phyloP scores from a whole-genome alignment of 768 basidiomycete species.

The Boletus vinaceobasis region DNA sequence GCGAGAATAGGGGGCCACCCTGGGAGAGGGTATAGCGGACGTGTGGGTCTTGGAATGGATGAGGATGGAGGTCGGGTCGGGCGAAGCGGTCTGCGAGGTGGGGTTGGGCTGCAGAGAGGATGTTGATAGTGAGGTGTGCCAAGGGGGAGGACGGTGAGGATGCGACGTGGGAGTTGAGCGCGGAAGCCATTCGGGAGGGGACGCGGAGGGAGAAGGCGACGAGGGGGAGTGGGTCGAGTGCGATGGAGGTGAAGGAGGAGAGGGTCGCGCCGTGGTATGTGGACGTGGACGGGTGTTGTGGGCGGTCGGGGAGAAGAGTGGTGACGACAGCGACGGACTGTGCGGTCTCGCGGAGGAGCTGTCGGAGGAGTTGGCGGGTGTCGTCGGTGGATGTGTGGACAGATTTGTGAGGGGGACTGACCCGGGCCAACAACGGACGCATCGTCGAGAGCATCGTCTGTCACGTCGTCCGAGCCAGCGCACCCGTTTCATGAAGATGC shows the following conservation, averaged over 20 bases:
- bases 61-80: conserved; percentile 61
- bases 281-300: not conserved
- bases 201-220: conserved; percentile 87
- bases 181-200: conserved; percentile 81
- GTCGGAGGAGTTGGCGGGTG: conserved; percentile 38
- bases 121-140: conserved; percentile 71
- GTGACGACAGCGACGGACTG: conserved; percentile 89
- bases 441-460: not conserved
- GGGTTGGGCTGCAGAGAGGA: conserved; percentile 69
- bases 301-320: conserved; percentile 45
- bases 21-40: conserved; percentile 39
- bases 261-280: conserved; percentile 86
- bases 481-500: not conserved
- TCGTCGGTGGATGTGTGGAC: conserved; percentile 11
- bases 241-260: conserved; percentile 89
- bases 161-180: conserved; percentile 38
- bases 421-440: not conserved
- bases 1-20: conserved; percentile 57
- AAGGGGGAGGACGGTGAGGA: not conserved
- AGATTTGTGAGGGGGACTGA: not conserved
- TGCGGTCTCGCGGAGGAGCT: conserved; percentile 68
- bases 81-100: conserved; percentile 68
- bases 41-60: conserved; percentile 46
- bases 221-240: conserved; percentile 84
- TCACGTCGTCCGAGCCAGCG: too few species aligned